phyloP scores from a whole-genome alignment of 2,329 filamentous ascomycete species.

The Scytalidium sp. region DNA sequence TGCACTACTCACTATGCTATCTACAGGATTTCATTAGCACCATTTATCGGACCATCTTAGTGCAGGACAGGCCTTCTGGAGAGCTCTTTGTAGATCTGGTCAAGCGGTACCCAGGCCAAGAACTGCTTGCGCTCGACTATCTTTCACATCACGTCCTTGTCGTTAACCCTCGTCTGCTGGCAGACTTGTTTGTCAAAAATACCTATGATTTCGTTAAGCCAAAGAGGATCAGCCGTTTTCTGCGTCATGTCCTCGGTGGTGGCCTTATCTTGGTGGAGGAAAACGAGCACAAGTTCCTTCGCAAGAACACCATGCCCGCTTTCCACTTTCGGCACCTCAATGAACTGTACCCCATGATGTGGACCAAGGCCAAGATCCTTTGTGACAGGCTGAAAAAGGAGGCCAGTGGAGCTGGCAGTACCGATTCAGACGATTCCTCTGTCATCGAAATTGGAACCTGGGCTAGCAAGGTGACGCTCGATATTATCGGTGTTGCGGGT shows the following conservation, averaged over 20 bases:
- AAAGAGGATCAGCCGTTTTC: slow-evolving; percentile 43
- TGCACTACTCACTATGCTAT: not conserved
- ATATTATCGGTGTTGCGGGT: slow-evolving; percentile 71
- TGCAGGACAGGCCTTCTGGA: not conserved
- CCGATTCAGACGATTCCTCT: slow-evolving; percentile 1
- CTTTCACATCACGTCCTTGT: not conserved
- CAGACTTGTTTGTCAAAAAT: slow-evolving; percentile 32
- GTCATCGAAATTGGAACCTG: slow-evolving; percentile 36
- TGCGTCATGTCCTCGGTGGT: slow-evolving; percentile 64
- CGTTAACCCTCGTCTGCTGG: not conserved
- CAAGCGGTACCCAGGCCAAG: not conserved
- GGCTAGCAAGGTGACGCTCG: slow-evolving; percentile 65
- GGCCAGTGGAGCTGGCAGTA: slow-evolving; percentile 4
- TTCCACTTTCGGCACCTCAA: slow-evolving; percentile 82
- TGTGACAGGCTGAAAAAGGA: slow-evolving; percentile 49
- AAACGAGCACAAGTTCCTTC: slow-evolving; percentile 77
- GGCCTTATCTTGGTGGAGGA: slow-evolving; percentile 82
- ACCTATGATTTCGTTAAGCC: slow-evolving; percentile 70
- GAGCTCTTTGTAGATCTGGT: not conserved
- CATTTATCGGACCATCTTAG: not conserved
- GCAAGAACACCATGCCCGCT: slow-evolving; percentile 74
- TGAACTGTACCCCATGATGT: slow-evolving; percentile 78
- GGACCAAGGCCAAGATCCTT: slow-evolving; percentile 59
- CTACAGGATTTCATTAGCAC: not conserved
- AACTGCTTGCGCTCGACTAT: not conserved